Percentiles rank a stretch among this genome's conserved stretches.
Evolutionary conservation across 805 yeast species (phyloP).

Genomic region (Grigorovia humatica): DNA sequence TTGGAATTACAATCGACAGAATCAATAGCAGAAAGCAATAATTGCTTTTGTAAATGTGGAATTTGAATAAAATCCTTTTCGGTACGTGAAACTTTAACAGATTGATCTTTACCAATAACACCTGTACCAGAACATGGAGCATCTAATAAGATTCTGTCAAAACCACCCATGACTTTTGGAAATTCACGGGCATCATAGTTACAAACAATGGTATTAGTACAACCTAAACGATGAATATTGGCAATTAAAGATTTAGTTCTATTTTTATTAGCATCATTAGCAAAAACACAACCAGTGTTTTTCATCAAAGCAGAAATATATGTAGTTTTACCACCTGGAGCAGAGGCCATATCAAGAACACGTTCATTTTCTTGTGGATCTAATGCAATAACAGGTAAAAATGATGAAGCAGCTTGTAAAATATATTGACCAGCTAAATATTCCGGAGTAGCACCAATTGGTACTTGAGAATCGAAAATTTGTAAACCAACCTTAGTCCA

Average conservation of each 20-base stretch:
- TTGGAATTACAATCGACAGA: slow-evolving; percentile 89
- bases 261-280: slow-evolving; percentile 93
- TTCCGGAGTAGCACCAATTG: slow-evolving; percentile 99
- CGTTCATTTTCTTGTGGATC: slow-evolving; percentile 97
- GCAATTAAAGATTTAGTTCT: slow-evolving; percentile 96
- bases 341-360: slow-evolving; percentile 96
- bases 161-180: slow-evolving; percentile 97
- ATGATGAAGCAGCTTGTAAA: slow-evolving; percentile 96
- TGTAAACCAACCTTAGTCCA: slow-evolving; percentile 99
- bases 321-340: slow-evolving; percentile 98
- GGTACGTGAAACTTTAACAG: slow-evolving; percentile 85
- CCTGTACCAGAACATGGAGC: slow-evolving; percentile 99
- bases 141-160: slow-evolving; percentile 87
- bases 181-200: slow-evolving; percentile 97
- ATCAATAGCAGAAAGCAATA: slow-evolving; percentile 88
- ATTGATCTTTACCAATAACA: slow-evolving; percentile 94
- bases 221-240: slow-evolving; percentile 92
- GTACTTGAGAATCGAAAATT: slow-evolving; percentile 97
- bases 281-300: slow-evolving; percentile 94
- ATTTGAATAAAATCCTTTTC: slow-evolving; percentile 94
- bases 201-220: slow-evolving; percentile 92
- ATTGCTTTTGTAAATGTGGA: slow-evolving; percentile 93
- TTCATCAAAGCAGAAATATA: slow-evolving; percentile 93
- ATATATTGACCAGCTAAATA: slow-evolving; percentile 96
- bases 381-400: slow-evolving; percentile 94